Evolutionary conservation across 139 green algal genomes (phyloP).

Genomic region (Cymbomonas tetramitiformis): DNA sequence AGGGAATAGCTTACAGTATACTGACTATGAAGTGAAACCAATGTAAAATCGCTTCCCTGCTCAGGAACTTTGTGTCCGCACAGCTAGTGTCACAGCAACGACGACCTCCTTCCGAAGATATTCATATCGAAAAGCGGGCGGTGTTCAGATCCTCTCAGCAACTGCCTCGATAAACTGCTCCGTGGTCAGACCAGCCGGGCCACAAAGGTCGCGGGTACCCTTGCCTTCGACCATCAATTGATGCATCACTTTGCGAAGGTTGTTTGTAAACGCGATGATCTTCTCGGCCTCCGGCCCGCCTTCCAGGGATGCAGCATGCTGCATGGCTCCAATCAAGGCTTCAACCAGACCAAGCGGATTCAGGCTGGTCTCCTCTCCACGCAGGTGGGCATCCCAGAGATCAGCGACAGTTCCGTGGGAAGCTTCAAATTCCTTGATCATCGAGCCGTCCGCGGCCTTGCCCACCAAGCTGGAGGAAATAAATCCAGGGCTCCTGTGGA

Average conservation of each 20-base stretch:
- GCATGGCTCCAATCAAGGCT: conserved; percentile 24
- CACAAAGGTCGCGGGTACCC: conserved; percentile 20
- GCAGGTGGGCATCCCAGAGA: conserved; percentile 14
- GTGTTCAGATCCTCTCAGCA: conserved; percentile 3
- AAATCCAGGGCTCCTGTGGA: conserved; percentile 22
- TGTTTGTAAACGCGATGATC: conserved; percentile 1
- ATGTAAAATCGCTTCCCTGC: no score
- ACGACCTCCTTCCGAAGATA: no score
- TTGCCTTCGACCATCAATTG: conserved; percentile 12
- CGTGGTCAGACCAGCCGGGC: conserved; percentile 17
- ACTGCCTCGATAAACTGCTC: conserved; percentile 27
- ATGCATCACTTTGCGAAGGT: conserved; percentile 8
- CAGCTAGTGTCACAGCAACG: no score
- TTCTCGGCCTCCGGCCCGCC: background rate
- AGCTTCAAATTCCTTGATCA: conserved; percentile 29
- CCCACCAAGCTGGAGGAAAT: conserved; percentile 23
- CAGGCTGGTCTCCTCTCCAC: conserved; percentile 15
- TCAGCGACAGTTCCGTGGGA: conserved; percentile 25
- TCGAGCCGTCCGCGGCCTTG: conserved; percentile 9
- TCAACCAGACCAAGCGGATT: conserved; percentile 27
- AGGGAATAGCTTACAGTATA: no score
- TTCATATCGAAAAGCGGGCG: no score
- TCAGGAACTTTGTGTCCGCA: no score
- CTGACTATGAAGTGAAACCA: no score
- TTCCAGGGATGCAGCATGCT: conserved; percentile 11